These are phyloP conservation scores for Diaporthe sp. DNA, from an alignment of 2,329 filamentous ascomycete genomes.

Conservation along the genomic window DNA sequence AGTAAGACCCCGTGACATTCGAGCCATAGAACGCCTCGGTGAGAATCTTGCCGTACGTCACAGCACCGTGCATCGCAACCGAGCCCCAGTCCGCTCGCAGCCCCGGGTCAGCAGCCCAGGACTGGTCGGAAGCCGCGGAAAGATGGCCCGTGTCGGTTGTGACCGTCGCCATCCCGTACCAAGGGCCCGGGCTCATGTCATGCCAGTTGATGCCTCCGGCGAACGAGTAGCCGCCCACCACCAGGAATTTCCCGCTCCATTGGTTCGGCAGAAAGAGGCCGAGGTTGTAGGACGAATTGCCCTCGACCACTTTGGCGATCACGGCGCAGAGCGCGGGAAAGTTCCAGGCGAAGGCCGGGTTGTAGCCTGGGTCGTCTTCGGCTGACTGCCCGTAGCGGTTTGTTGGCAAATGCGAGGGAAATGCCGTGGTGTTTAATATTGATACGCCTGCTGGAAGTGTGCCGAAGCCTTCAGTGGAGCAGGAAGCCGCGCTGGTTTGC, in stretches of 20 bases:
- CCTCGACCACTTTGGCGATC: constrained; percentile 49
- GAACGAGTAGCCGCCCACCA: constrained; percentile 43
- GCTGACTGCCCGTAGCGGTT: constrained; percentile 32
- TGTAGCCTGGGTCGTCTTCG: constrained; percentile 26
- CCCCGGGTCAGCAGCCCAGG: constrained; percentile 57
- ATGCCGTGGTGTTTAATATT: constrained; percentile 2
- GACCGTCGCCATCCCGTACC: constrained; percentile 58
- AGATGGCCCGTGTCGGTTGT: constrained; percentile 61
- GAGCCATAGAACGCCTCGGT: constrained; percentile 62
- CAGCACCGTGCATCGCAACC: constrained; percentile 61
- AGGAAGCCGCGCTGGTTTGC: constrained; percentile 15
- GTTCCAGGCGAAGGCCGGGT: constrained; percentile 25
- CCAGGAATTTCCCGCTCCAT: constrained; percentile 52
- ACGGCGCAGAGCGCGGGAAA: constrained; percentile 53
- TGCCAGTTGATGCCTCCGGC: constrained; percentile 53
- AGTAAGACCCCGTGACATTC: constrained; percentile 55
- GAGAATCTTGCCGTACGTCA: constrained; percentile 62
- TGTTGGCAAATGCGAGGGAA: not conserved
- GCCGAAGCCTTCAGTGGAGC: constrained; percentile 19
- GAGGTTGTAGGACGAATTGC: constrained; percentile 49
- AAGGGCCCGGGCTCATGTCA: constrained; percentile 46
- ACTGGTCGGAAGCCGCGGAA: constrained; percentile 48
- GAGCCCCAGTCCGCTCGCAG: constrained; percentile 55
- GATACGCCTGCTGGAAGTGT: constrained; percentile 30
- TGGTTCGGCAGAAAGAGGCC: constrained; percentile 51